Base-by-base conservation (phyloP, 306 rosid species). In the Vigna angularis region DNA sequence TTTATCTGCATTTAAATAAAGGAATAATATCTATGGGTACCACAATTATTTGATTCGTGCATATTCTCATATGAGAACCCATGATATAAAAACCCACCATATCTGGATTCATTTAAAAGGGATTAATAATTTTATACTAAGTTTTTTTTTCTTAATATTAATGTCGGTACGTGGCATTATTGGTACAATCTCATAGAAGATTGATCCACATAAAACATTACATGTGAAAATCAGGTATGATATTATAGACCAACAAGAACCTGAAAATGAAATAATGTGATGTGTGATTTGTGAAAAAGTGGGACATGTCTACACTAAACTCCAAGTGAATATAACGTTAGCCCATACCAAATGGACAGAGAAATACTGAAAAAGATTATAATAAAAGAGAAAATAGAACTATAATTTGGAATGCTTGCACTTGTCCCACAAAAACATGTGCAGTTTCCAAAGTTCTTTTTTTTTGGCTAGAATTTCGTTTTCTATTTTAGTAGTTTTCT, bases 211-310 rank as follows among this genome's bases (percentile, higher is more conserved):
- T 45, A 11, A 45, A 45, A 71, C 83, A 69, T 70, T 58, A 32
- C 82, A 78, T 63, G 78, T 79, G 83, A 79, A 79, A 38, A 71
- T 61, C 9, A 16, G 75, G 28, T 68, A 68, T 57, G 68, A 67
- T 49, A 71, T 36, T 38, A 61, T 62, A 26, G 66, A 71, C 15
- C 66, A 71, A 78, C 57, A 1, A 70, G 22, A 61, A 79, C 56
- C 30, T 44, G 45, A 45, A 55, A 66, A 53, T 48, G 63, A 78
- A 57, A 68, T 32, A 47, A 47, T 78, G 40, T 36, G 57, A 67
- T 32, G 48, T 61, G 50, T 48, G 72, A 79, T 48, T 66, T 13
- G 6, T 36, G 7, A 32, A 42, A 40, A 55, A 38, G 11, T 12
- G 18, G 45, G 66, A 52, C 66, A 66, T 53, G 34, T 6, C 38